Evolutionary conservation across 805 yeast species (phyloP), one percentile per base, ranked within the genome.

Genomic region (Starmerella bombicola): DNA sequence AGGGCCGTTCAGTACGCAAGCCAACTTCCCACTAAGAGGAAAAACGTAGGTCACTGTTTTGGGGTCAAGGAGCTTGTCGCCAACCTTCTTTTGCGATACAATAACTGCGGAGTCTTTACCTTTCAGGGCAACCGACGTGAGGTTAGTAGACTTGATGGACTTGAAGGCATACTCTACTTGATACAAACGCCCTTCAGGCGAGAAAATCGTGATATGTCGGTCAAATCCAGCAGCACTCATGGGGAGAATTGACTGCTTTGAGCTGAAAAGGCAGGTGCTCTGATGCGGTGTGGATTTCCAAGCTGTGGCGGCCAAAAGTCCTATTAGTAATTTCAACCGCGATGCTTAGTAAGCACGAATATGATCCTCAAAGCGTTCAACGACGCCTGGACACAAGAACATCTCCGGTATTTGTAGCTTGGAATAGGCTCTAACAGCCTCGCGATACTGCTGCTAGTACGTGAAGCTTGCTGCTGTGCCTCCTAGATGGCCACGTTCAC

Each of bases 121-220:
- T 37, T 80, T 74, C 47, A 91, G 71, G 15, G 86, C 97, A 42
- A 91, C 58, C 21, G 93, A 80, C 33, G 95, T 91, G 57, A 91
- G 75, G 60, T 83, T 88, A 44, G 95, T 76, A 34, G 93, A 76
- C 57, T 85, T 91, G 60, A 91, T 85, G 4, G 97, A 97, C 62
- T 91, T 86, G 69, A 86, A 86, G 5, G 97, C 98, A 59, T 91
- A 91, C 62, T 91, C 98, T 47, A 88, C 98, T 66, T 91, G 98
- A 65, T 80, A 91, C 47, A 91, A 70, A 63, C 98, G 78, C 34
- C 98, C 98, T 61, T 91, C 98, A 17, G 98, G 98, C 30, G 97
- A 88, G 67, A 91, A 91, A 55, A 91, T 86, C 22, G 98, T 91
- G 62, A 91, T 91, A 63, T 91, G 98, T 69, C 98, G 81, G 67